A percentile compares a stretch with the other conserved stretches of the same genome.
Conservation (phyloP, 305 asterid species). For the Solanum hybrid region DNA sequence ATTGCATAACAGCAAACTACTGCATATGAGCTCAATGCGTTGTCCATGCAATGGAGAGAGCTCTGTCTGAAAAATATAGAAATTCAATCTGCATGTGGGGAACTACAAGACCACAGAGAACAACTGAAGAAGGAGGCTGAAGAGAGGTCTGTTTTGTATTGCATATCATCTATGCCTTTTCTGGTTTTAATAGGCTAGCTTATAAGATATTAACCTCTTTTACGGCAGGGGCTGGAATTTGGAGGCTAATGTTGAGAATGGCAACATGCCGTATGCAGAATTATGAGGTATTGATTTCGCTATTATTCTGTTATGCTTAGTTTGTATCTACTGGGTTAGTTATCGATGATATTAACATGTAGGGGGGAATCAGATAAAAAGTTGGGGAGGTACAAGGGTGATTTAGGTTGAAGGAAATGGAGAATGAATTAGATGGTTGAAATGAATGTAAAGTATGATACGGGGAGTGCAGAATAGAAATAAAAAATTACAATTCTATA, state of each 20-base stretch:
- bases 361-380: neutral
- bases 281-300: slow-evolving; percentile 23
- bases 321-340: neutral
- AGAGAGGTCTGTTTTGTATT: slow-evolving; percentile 34
- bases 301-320: neutral
- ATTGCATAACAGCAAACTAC: slow-evolving; percentile 68
- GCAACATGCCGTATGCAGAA: slow-evolving; percentile 20
- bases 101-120: slow-evolving; percentile 44
- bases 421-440: neutral
- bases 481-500: neutral
- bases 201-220: slow-evolving; percentile 2
- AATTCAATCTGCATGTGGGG: slow-evolving; percentile 74
- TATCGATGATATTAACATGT: neutral
- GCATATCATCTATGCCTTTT: neutral
- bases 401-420: neutral
- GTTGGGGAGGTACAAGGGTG: neutral
- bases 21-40: slow-evolving; percentile 81
- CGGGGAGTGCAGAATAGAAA: neutral
- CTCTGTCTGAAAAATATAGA: slow-evolving; percentile 79
- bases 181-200: neutral
- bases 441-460: neutral
- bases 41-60: slow-evolving; percentile 91
- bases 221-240: slow-evolving; percentile 60
- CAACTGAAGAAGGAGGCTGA: slow-evolving; percentile 56
- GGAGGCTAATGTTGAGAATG: slow-evolving; percentile 49